Evolutionary conservation across 2,329 filamentous ascomycete genomes (phyloP).

Genomic region (Balansia obtecta): DNA sequence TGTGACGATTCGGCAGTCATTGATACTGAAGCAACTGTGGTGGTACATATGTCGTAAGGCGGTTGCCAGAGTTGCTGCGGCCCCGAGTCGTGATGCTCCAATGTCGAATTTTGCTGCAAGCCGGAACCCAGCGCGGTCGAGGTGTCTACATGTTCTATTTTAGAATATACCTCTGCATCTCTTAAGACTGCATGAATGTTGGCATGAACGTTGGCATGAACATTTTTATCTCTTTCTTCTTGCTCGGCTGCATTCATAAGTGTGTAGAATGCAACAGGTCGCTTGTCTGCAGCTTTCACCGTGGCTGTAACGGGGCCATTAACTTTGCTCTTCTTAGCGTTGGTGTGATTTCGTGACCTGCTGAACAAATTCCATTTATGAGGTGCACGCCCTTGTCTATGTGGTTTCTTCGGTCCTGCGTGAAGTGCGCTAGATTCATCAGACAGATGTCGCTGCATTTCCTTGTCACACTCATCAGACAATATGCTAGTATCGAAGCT

Average conservation of each 20-base stretch:
- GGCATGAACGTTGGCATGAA: slow-evolving; percentile 22
- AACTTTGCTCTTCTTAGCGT: slow-evolving; percentile 26
- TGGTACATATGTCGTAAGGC: slow-evolving; percentile 1
- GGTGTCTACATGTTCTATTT: slow-evolving; percentile 8
- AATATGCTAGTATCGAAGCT: slow-evolving; percentile 45
- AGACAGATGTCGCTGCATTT: slow-evolving; percentile 25
- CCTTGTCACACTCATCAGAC: slow-evolving; percentile 41
- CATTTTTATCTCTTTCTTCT: slow-evolving; percentile 37
- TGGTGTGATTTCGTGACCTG: slow-evolving; percentile 34
- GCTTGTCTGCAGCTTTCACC: slow-evolving; percentile 35
- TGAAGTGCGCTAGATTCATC: slow-evolving; percentile 17
- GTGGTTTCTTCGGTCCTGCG: slow-evolving; percentile 37
- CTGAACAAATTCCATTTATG: slow-evolving; percentile 54
- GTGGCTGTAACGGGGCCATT: slow-evolving; percentile 31
- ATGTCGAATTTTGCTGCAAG: neutral
- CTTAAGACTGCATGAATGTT: slow-evolving; percentile 34
- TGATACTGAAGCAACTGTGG: slow-evolving; percentile 1
- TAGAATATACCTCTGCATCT: slow-evolving; percentile 30
- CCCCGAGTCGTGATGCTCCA: neutral
- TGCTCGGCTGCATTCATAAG: slow-evolving; percentile 48
- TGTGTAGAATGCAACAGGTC: slow-evolving; percentile 46
- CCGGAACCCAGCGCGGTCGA: neutral
- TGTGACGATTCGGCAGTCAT: neutral
- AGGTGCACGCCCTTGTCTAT: slow-evolving; percentile 41
- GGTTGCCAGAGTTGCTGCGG: neutral